Conservation (phyloP, 176 grass and related monocot species). For the Musa beccarii region DNA sequence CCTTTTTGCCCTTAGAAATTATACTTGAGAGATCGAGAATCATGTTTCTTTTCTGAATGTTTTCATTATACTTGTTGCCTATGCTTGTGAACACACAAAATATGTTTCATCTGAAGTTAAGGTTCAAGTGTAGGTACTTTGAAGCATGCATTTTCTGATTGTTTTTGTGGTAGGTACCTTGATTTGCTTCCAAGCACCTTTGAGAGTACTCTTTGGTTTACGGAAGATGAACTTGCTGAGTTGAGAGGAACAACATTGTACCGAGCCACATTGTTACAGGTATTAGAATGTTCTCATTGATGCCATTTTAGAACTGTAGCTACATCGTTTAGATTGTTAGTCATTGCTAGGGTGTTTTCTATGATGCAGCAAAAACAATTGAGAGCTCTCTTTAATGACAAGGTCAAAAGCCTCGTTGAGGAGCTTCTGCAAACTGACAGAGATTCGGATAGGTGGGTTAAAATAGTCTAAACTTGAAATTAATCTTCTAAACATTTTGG, state of each 20-base stretch:
- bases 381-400: conserved; percentile 36
- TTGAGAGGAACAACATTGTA: conserved; percentile 77
- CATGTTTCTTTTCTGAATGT: too few species aligned
- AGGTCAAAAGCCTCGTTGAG: conserved; percentile 67
- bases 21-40: too few species aligned
- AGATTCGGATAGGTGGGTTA: conserved; percentile 36
- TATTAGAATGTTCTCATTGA: conserved; percentile 3
- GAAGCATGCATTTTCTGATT: not conserved
- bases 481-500: not conserved
- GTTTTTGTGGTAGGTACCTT: conserved; percentile 41
- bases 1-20: not conserved
- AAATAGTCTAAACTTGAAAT: not conserved
- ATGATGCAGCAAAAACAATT: conserved; percentile 59
- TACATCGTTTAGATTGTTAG: not conserved
- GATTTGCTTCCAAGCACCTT: conserved; percentile 82
- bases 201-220: conserved; percentile 69
- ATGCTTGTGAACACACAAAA: too few species aligned
- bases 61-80: too few species aligned
- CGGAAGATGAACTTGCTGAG: conserved; percentile 52
- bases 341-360: not conserved
- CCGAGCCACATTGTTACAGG: conserved; percentile 60
- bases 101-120: not conserved
- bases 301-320: not conserved
- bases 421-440: conserved; percentile 46
- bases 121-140: not conserved